phyloP scores from a whole-genome alignment of 371 early-diverging fungal species.

The Entomophthora muscae region DNA sequence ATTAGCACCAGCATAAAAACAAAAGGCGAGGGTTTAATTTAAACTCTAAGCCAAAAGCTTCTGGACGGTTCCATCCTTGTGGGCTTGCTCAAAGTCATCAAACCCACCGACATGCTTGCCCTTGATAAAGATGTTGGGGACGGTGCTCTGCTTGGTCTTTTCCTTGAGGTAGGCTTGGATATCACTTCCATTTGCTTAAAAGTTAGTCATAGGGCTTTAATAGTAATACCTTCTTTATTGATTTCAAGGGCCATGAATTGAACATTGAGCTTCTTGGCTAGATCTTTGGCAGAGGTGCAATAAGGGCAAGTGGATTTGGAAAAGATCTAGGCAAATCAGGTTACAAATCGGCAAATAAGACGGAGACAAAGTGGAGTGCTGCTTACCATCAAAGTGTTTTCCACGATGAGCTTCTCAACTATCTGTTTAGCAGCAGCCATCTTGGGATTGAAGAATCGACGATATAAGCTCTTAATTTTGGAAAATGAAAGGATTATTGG shows the following conservation, averaged over 20 bases:
- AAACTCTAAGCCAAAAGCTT: slow-evolving; percentile 23
- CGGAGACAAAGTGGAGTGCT: background rate
- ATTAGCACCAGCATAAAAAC: too few relatives aligned
- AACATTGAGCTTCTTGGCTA: slow-evolving; percentile 29
- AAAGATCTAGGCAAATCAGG: slow-evolving; percentile 37
- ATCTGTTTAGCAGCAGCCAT: slow-evolving; percentile 2
- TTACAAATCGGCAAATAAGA: background rate
- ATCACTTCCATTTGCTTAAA: slow-evolving; percentile 40
- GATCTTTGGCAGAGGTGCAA: slow-evolving; percentile 49
- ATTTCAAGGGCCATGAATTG: slow-evolving; percentile 38
- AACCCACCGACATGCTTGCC: slow-evolving; percentile 73
- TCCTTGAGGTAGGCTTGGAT: slow-evolving; percentile 54
- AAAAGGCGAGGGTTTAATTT: too few relatives aligned
- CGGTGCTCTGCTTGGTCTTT: slow-evolving; percentile 65
- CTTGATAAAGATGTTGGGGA: slow-evolving; percentile 80
- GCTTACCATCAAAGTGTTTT: slow-evolving; percentile 13
- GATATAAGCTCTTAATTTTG: too few relatives aligned
- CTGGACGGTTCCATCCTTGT: slow-evolving; percentile 33
- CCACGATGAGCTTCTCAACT: slow-evolving; percentile 5
- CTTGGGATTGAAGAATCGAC: too few relatives aligned
- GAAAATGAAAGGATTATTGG: too few relatives aligned
- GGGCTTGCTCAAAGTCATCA: slow-evolving; percentile 37
- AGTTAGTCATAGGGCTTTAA: slow-evolving; percentile 11
- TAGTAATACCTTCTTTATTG: slow-evolving; percentile 15
- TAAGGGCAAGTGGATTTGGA: slow-evolving; percentile 78